Conservation (phyloP, 108 stramenopile species). For the Cyclostephanos invisitatus region DNA sequence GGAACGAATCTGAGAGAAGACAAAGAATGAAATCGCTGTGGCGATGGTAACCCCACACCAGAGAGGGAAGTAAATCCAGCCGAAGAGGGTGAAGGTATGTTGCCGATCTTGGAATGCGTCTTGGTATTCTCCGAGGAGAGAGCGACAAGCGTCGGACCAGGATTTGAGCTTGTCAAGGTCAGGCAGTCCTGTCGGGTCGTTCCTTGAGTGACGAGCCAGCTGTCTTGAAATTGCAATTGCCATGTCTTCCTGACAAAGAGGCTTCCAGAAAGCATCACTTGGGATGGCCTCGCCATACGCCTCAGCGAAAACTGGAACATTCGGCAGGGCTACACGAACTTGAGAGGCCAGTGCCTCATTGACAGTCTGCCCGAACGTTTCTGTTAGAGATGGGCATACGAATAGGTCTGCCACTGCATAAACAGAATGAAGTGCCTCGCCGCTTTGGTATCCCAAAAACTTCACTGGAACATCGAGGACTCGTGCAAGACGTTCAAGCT, state of each 20-base stretch:
- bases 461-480: constrained; percentile 45
- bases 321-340: constrained; percentile 53
- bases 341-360: constrained; percentile 57
- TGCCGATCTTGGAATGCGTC: constrained; percentile 43
- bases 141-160: constrained; percentile 48
- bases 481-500: constrained; percentile 34
- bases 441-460: constrained; percentile 55
- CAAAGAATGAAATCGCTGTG: constrained; percentile 28
- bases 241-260: constrained; percentile 37
- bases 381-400: constrained; percentile 54
- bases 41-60: constrained; percentile 43
- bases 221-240: constrained; percentile 37
- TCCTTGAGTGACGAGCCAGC: constrained; percentile 33
- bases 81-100: constrained; percentile 42
- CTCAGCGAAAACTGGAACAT: constrained; percentile 52
- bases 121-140: constrained; percentile 42
- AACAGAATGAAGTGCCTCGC: constrained; percentile 52
- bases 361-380: constrained; percentile 65
- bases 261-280: constrained; percentile 55
- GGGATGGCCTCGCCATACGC: constrained; percentile 53
- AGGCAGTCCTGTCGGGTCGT: constrained; percentile 33
- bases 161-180: constrained; percentile 41
- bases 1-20: constrained; percentile 40
- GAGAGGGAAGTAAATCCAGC: constrained; percentile 35
- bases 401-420: constrained; percentile 55